These are phyloP conservation scores for Chlorella variabilis DNA, from an alignment of 163 green algal genomes.

Conservation along the genomic window DNA sequence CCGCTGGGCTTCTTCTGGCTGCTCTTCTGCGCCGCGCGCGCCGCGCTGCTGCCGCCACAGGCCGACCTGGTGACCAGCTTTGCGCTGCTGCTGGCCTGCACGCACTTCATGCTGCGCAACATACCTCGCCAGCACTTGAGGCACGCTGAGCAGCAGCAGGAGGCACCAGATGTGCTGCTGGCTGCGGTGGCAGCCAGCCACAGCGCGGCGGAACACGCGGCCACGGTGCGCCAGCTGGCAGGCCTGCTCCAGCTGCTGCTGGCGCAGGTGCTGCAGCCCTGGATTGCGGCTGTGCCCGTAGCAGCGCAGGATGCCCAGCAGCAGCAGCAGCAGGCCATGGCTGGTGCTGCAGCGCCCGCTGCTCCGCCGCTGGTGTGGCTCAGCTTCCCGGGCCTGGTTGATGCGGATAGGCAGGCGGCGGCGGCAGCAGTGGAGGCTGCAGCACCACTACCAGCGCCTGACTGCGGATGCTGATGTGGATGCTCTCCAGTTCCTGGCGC, in stretches of 20 bases:
- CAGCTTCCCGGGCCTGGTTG: not conserved
- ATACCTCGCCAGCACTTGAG: slow-evolving; percentile 22
- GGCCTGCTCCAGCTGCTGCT: slow-evolving; percentile 7
- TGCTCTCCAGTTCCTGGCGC: not conserved
- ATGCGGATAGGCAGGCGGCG: not conserved
- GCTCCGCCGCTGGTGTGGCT: no score
- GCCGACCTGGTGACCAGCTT: slow-evolving; percentile 77
- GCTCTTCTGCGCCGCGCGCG: slow-evolving; percentile 70
- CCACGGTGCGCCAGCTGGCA: slow-evolving; percentile 15
- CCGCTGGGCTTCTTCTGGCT: slow-evolving; percentile 71
- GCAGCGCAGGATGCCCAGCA: not conserved
- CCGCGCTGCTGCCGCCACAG: slow-evolving; percentile 68
- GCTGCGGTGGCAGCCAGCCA: not conserved
- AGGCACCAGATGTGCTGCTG: not conserved
- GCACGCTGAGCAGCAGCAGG: not conserved
- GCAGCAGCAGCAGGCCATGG: not conserved
- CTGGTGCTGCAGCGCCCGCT: not conserved
- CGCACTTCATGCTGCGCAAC: slow-evolving; percentile 64
- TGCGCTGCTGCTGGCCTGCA: slow-evolving; percentile 73
- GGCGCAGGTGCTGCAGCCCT: not conserved
- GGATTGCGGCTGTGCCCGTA: not conserved
- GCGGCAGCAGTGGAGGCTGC: slow-evolving; percentile 13
- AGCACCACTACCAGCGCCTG: not conserved
- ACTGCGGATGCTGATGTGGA: not conserved
- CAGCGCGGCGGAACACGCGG: slow-evolving; percentile 5